A percentile compares a stretch with the other conserved stretches of the same genome.
Evolutionary conservation across 2,329 filamentous ascomycete species (phyloP).

Genomic region (Coniochaeta sp.): DNA sequence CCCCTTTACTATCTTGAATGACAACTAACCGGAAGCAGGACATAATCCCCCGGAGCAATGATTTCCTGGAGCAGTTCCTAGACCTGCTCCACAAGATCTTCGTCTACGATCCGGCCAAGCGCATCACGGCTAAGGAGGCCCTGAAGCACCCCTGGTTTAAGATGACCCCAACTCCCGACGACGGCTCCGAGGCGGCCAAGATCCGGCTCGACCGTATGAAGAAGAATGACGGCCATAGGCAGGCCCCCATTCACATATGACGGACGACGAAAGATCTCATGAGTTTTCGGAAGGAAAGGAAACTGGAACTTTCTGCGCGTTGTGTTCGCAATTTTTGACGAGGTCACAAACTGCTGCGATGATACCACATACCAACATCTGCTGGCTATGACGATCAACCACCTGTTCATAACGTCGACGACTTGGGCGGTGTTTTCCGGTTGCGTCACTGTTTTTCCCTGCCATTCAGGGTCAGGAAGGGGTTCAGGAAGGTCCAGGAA

Average conservation of each 20-base stretch:
- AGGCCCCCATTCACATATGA: slow-evolving; percentile 11
- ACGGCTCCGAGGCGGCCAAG: slow-evolving; percentile 61
- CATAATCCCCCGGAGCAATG: slow-evolving; percentile 53
- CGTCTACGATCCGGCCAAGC: slow-evolving; percentile 57
- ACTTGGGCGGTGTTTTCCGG: neutral
- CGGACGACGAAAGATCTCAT: neutral
- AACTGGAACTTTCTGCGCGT: neutral
- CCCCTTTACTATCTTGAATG: slow-evolving; percentile 2
- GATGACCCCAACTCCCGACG: slow-evolving; percentile 54
- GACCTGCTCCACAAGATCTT: slow-evolving; percentile 62
- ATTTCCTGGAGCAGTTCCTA: slow-evolving; percentile 55
- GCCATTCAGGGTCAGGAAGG: neutral
- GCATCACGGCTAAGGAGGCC: slow-evolving; percentile 61
- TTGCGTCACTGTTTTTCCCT: neutral
- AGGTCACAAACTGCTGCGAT: neutral
- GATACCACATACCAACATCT: slow-evolving; percentile 1
- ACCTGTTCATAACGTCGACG: neutral
- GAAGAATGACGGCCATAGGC: slow-evolving; percentile 22
- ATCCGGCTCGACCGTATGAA: slow-evolving; percentile 46
- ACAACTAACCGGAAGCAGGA: slow-evolving; percentile 37
- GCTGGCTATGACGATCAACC: neutral
- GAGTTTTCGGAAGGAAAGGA: no score
- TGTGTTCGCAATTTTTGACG: neutral
- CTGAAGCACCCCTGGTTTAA: slow-evolving; percentile 63
- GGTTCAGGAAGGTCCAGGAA: neutral